A percentile compares a stretch with the other conserved stretches of the same genome.
Evolutionary conservation across 495 filamentous ascomycete species (phyloP).

Genomic region (Penicillium angulare): DNA sequence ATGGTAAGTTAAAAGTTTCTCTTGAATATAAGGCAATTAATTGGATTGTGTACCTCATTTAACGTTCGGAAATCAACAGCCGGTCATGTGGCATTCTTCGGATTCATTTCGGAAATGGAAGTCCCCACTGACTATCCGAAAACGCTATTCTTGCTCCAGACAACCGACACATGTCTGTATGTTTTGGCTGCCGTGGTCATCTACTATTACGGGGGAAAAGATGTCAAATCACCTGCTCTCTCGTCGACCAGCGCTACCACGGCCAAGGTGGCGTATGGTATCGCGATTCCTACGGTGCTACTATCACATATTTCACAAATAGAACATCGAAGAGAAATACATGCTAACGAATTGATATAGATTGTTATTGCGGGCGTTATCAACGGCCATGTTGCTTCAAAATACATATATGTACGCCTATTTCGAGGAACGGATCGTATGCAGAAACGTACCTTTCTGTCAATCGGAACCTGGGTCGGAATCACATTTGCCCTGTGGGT

Average conservation of each 20-base stretch:
- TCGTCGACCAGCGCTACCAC: neutral
- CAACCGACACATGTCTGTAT: neutral
- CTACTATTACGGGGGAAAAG: neutral
- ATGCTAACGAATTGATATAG: neutral
- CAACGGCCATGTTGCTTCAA: neutral
- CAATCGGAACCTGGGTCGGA: conserved; percentile 4
- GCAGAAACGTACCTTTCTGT: neutral
- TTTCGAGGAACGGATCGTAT: neutral
- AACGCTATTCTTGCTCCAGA: neutral
- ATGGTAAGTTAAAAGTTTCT: no score
- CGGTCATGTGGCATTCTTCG: conserved; percentile 60
- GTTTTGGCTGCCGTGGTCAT: neutral
- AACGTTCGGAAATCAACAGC: no score
- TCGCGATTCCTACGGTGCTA: neutral
- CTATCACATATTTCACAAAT: neutral
- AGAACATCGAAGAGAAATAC: no score
- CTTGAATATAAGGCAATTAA: no score
- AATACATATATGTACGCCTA: neutral
- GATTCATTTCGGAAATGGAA: conserved; percentile 67
- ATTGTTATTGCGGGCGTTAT: neutral
- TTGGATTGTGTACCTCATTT: no score
- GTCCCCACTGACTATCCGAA: conserved; percentile 57
- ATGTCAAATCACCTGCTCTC: neutral
- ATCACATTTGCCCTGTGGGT: conserved; percentile 2
- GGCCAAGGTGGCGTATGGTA: neutral